These are phyloP conservation scores for Lactarius vividus DNA, from an alignment of 768 basidiomycete species.

Conservation along the genomic window DNA sequence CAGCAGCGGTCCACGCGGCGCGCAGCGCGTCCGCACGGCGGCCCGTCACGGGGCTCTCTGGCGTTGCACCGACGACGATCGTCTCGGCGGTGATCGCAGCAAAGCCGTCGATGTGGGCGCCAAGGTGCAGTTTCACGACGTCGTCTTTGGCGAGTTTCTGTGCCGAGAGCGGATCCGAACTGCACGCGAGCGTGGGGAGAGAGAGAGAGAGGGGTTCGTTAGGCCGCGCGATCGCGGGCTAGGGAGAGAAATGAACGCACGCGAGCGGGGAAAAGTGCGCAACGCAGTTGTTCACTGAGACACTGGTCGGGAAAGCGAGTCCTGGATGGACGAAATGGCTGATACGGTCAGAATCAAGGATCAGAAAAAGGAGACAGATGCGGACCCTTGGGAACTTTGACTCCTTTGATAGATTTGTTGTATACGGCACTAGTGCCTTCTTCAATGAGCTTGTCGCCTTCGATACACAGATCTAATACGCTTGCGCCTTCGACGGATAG, in stretches of 20 bases:
- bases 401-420: conserved; percentile 88
- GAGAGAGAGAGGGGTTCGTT: conserved; percentile 15
- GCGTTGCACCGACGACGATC: conserved; percentile 78
- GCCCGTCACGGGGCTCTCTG: conserved; percentile 74
- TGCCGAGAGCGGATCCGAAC: conserved; percentile 70
- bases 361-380: neutral
- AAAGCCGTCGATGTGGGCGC: conserved; percentile 97
- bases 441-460: conserved; percentile 93
- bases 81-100: conserved; percentile 94
- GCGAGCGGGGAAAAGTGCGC: conserved; percentile 96
- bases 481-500: conserved; percentile 79
- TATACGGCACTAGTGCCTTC: conserved; percentile 80
- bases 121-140: conserved; percentile 93
- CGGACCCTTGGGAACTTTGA: conserved; percentile 84
- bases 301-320: conserved; percentile 89
- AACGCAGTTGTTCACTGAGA: conserved; percentile 95
- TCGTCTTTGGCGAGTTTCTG: conserved; percentile 78
- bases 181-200: conserved; percentile 34
- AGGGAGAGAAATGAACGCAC: conserved; percentile 44
- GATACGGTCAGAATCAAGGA: neutral
- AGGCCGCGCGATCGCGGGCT: neutral
- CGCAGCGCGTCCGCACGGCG: conserved; percentile 87
- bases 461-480: conserved; percentile 83
- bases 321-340: conserved; percentile 43
- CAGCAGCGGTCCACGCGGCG: conserved; percentile 91